These are phyloP conservation scores for Posidonia oceanica DNA, from an alignment of 116 monocot genomes.

Conservation along the genomic window DNA sequence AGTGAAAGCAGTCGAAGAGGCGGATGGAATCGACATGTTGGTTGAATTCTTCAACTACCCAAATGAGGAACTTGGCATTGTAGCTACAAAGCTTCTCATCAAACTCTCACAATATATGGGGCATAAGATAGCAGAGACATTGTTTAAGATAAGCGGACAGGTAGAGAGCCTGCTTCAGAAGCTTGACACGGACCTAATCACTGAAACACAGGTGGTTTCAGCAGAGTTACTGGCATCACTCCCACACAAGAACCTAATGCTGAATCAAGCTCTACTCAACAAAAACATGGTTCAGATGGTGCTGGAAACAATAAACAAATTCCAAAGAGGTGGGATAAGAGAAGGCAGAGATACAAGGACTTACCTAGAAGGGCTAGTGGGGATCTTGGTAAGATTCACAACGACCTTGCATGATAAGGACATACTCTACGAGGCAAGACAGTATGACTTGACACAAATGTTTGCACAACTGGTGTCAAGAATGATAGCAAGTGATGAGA, in stretches of 20 bases:
- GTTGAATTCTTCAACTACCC: constrained; percentile 28
- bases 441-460: constrained; percentile 26
- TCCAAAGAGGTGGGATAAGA: constrained; percentile 24
- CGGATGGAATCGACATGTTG: constrained; percentile 17
- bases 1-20: constrained; percentile 30
- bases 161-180: constrained; percentile 28
- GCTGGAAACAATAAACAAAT: constrained; percentile 18
- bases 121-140: constrained; percentile 33
- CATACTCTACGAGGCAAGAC: constrained; percentile 28
- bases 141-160: constrained; percentile 43
- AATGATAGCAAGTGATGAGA: constrained; percentile 34
- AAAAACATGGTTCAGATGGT: constrained; percentile 22
- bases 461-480: constrained; percentile 31
- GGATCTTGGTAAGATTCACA: constrained; percentile 59
- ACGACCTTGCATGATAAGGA: constrained; percentile 38
- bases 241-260: constrained; percentile 32
- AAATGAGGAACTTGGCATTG: constrained; percentile 30
- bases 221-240: constrained; percentile 41
- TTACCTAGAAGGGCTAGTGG: constrained; percentile 54
- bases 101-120: constrained; percentile 36
- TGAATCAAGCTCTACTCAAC: constrained; percentile 39
- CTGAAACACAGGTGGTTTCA: constrained; percentile 24
- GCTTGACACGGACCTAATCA: constrained; percentile 13
- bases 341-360: constrained; percentile 12
- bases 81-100: constrained; percentile 34